Conservation (phyloP, 495 filamentous ascomycete genomes). For the Penicillium argentinense region DNA sequence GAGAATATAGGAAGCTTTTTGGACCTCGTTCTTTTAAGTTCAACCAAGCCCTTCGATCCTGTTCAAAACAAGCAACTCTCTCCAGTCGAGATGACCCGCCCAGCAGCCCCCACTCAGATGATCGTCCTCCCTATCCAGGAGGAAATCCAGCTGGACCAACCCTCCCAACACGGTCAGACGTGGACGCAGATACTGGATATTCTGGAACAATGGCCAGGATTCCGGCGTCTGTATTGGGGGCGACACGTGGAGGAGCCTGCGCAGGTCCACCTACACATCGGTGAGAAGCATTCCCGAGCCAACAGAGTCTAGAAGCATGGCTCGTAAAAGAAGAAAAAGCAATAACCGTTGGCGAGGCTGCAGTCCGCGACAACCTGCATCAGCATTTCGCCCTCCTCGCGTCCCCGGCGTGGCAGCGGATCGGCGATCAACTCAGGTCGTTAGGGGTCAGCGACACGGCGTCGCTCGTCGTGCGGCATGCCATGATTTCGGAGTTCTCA, state of each 20-base stretch:
- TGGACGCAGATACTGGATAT: constrained; percentile 20
- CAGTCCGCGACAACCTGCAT: constrained; percentile 18
- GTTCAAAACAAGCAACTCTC: neutral
- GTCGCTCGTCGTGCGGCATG: constrained; percentile 22
- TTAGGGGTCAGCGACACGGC: constrained; percentile 10
- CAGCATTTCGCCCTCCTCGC: constrained; percentile 24
- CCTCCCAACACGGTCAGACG: constrained; percentile 15
- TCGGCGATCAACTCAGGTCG: constrained; percentile 1
- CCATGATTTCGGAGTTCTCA: constrained; percentile 22
- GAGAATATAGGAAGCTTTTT: constrained; percentile 8
- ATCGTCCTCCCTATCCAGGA: constrained; percentile 26
- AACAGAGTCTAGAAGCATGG: neutral
- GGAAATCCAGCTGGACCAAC: constrained; percentile 14
- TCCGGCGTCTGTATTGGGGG: constrained; percentile 21
- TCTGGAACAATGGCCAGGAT: constrained; percentile 19
- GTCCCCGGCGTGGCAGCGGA: constrained; percentile 21
- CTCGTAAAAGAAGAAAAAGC: neutral
- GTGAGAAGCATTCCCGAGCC: constrained; percentile 13
- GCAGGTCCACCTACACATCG: constrained; percentile 23
- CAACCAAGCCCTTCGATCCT: neutral
- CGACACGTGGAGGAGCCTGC: constrained; percentile 20
- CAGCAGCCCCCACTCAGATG: constrained; percentile 30
- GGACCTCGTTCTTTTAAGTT: neutral
- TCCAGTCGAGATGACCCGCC: constrained; percentile 12
- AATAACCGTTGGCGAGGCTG: neutral